phyloP scores from a whole-genome alignment of 768 basidiomycete species.

The Favolaschia claudopus region DNA sequence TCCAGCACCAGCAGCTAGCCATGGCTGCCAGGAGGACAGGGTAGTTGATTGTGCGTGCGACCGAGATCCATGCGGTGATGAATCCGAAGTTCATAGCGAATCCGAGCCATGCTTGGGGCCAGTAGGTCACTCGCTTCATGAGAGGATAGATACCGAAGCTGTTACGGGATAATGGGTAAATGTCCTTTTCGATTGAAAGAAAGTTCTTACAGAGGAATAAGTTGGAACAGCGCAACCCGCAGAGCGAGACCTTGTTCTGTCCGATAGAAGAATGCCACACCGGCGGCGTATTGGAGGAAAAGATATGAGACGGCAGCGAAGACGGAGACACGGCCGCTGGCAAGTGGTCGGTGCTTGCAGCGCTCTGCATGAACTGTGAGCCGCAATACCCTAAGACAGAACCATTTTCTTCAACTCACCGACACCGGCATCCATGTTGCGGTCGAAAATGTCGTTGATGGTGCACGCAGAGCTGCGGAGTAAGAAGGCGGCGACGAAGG shows the following conservation, averaged over 20 bases:
- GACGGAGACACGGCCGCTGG: slow-evolving; percentile 57
- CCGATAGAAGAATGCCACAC: slow-evolving; percentile 47
- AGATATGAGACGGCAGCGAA: slow-evolving; percentile 49
- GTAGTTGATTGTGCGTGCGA: slow-evolving; percentile 40
- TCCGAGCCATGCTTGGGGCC: slow-evolving; percentile 71
- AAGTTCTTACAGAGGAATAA: slow-evolving; percentile 51
- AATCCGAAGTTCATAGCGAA: slow-evolving; percentile 66
- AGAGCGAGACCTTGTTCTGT: slow-evolving; percentile 42
- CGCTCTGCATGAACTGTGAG: slow-evolving; percentile 46
- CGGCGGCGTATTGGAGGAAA: slow-evolving; percentile 48
- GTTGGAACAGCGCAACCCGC: slow-evolving; percentile 52
- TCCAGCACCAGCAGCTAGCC: slow-evolving; percentile 52
- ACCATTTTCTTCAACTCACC: slow-evolving; percentile 47
- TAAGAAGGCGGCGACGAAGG: slow-evolving; percentile 48
- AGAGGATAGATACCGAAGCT: slow-evolving; percentile 59
- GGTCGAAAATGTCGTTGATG: slow-evolving; percentile 64
- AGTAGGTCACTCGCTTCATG: slow-evolving; percentile 62
- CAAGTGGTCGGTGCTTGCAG: slow-evolving; percentile 54
- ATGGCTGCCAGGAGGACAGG: slow-evolving; percentile 42
- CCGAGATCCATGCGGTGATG: slow-evolving; percentile 55
- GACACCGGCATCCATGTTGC: slow-evolving; percentile 59
- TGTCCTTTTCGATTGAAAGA: not conserved
- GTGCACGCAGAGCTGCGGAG: slow-evolving; percentile 60
- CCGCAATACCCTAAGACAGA: not conserved
- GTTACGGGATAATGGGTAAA: not conserved